phyloP scores from a whole-genome alignment of 768 basidiomycete genomes.

The Pleurotus platypus region DNA sequence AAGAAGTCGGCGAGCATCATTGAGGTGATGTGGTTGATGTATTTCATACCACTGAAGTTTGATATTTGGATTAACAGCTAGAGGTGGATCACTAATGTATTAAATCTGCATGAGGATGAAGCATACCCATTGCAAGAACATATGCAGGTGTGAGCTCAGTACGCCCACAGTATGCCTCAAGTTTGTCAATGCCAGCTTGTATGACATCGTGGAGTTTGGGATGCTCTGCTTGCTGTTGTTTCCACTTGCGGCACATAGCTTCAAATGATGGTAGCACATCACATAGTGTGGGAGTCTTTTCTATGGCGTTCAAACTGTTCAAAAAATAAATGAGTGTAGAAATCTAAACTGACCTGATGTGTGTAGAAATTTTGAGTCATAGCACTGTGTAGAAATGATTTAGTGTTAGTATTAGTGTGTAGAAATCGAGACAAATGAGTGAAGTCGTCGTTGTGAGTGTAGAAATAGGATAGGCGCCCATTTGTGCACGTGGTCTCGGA shows the following conservation, averaged over 20 bases:
- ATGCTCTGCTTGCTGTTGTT: conserved; percentile 8
- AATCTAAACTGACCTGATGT: too few species aligned
- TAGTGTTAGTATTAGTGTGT: background rate
- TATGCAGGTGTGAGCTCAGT: conserved; percentile 20
- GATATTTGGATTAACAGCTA: conserved; percentile 8
- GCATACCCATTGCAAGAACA: conserved; percentile 20
- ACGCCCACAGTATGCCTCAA: conserved; percentile 17
- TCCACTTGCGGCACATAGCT: conserved; percentile 21
- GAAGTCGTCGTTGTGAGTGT: background rate
- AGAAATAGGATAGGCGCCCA: background rate
- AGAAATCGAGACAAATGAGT: background rate
- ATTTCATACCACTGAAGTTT: conserved; percentile 4
- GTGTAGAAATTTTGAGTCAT: background rate
- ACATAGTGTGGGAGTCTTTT: conserved; percentile 26
- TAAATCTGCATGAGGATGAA: background rate
- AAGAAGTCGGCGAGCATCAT: background rate
- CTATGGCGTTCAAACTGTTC: too few species aligned
- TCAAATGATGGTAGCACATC: conserved; percentile 24
- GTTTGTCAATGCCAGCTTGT: conserved; percentile 24
- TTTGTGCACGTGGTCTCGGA: too few species aligned
- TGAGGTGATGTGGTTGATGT: background rate
- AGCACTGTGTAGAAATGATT: background rate
- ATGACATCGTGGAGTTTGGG: conserved; percentile 15
- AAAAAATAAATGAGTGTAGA: too few species aligned
- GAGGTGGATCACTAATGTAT: background rate